Evolutionary conservation across 495 filamentous ascomycete species (phyloP).

Genomic region (Poronia punctata): DNA sequence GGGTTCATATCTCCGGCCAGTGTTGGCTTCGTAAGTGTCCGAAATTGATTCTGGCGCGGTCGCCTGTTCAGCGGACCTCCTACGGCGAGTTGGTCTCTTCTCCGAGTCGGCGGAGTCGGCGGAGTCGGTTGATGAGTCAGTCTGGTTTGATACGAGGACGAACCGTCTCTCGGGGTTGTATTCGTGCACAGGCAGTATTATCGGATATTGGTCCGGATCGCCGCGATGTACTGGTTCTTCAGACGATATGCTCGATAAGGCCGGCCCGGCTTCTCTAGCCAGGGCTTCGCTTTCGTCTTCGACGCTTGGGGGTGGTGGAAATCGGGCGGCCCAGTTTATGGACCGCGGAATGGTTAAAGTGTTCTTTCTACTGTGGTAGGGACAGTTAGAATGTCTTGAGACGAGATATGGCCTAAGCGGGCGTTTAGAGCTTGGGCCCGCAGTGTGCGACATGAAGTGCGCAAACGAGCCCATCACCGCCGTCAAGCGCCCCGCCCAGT

Average conservation of each 20-base stretch:
- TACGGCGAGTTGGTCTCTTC: slow-evolving; percentile 8
- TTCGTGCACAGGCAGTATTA: slow-evolving; percentile 34
- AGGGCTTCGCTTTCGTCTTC: slow-evolving; percentile 41
- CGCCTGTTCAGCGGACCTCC: slow-evolving; percentile 15
- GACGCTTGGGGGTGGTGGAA: slow-evolving; percentile 35
- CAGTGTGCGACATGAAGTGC: background rate
- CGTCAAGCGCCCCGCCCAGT: slow-evolving; percentile 1
- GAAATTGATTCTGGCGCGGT: slow-evolving; percentile 11
- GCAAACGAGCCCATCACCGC: background rate
- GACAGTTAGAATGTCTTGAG: slow-evolving; percentile 1
- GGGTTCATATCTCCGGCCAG: slow-evolving; percentile 30
- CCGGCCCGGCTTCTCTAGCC: slow-evolving; percentile 34
- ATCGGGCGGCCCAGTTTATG: no score
- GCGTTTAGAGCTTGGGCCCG: no score
- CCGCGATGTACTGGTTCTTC: slow-evolving; percentile 38
- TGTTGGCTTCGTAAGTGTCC: slow-evolving; percentile 34
- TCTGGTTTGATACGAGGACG: slow-evolving; percentile 27
- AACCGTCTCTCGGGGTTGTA: slow-evolving; percentile 44
- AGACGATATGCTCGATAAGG: slow-evolving; percentile 16
- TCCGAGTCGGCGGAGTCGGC: slow-evolving; percentile 5
- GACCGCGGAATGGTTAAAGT: slow-evolving; percentile 3
- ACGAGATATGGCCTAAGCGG: no score
- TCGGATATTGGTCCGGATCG: slow-evolving; percentile 35
- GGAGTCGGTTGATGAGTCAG: slow-evolving; percentile 19
- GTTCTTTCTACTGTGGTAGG: slow-evolving; percentile 1